phyloP scores from a whole-genome alignment of 2,329 filamentous ascomycete genomes.

The Xylariaceae sp. region DNA sequence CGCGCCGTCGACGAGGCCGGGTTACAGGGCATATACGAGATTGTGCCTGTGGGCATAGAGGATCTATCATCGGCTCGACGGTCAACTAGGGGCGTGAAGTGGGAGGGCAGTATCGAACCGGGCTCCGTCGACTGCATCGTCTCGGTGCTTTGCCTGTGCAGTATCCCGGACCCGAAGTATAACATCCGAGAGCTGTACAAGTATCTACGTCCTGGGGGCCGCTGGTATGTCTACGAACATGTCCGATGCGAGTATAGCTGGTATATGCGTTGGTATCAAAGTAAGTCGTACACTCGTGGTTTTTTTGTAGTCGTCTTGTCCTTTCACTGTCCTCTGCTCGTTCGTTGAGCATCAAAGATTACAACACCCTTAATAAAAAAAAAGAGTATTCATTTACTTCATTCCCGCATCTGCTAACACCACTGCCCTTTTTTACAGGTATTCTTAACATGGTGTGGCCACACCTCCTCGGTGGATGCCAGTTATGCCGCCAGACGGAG shows the following conservation, averaged over 20 bases:
- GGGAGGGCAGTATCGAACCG: constrained; percentile 42
- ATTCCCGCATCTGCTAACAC: not conserved
- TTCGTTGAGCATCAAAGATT: not conserved
- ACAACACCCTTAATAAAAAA: not conserved
- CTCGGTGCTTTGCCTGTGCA: constrained; percentile 56
- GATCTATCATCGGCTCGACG: constrained; percentile 35
- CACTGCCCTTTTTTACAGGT: constrained; percentile 30
- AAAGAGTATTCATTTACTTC: not conserved
- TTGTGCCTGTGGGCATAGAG: constrained; percentile 54
- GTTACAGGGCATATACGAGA: constrained; percentile 52
- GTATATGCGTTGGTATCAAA: constrained; percentile 44
- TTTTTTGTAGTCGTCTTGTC: not conserved
- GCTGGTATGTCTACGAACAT: constrained; percentile 61
- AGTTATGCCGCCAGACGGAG: constrained; percentile 45
- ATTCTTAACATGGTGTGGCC: constrained; percentile 50
- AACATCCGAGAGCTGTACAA: constrained; percentile 52
- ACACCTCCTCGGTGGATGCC: constrained; percentile 45
- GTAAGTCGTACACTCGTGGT: constrained; percentile 35
- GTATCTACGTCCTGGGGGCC: constrained; percentile 54
- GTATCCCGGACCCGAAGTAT: constrained; percentile 53
- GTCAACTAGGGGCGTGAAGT: constrained; percentile 25
- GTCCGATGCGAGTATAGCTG: constrained; percentile 39
- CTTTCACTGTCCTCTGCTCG: not conserved
- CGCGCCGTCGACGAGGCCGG: constrained; percentile 45
- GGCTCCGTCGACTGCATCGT: constrained; percentile 55